These are phyloP conservation scores for Leccinum rimulosum DNA, from an alignment of 768 basidiomycete genomes.

Conservation along the genomic window DNA sequence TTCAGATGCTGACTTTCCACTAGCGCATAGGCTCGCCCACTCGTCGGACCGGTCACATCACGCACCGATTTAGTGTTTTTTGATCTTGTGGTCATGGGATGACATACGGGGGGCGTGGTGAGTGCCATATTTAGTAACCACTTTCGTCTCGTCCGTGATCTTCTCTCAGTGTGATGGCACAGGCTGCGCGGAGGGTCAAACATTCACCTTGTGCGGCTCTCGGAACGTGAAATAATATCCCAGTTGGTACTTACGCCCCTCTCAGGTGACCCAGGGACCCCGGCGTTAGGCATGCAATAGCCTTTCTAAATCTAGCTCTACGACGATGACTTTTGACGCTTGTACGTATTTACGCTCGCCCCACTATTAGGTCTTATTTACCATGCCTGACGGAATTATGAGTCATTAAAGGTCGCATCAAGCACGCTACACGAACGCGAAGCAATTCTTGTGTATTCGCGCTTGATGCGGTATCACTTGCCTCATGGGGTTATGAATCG, in stretches of 20 bases:
- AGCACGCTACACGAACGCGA: conserved; percentile 6
- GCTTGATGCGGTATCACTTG: conserved; percentile 12
- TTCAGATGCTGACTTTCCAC: conserved; percentile 3
- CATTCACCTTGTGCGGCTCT: not conserved
- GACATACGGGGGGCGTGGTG: not conserved
- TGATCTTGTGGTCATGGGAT: conserved; percentile 2
- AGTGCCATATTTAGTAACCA: not conserved
- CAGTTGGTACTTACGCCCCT: conserved; percentile 4
- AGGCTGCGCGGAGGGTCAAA: conserved; percentile 6
- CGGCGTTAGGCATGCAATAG: conserved; percentile 3
- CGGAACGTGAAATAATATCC: not conserved
- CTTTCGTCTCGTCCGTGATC: conserved; percentile 3
- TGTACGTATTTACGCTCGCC: conserved; percentile 28
- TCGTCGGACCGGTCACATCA: conserved; percentile 10
- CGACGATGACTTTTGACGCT: not conserved
- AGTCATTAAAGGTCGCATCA: conserved; percentile 16
- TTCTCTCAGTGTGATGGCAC: conserved; percentile 4
- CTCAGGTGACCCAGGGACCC: conserved; percentile 10
- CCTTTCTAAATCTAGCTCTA: conserved; percentile 21
- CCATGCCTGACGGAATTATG: conserved; percentile 10
- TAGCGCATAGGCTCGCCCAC: not conserved
- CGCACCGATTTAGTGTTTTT: not conserved
- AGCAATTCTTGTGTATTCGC: conserved; percentile 9
- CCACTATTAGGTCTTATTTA: conserved; percentile 19
- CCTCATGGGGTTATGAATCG: conserved; percentile 15